Evolutionary conservation across 441 rosid genomes (phyloP), one percentile per base, ranked within the genome.

Genomic region (Dalechampia spathulata): DNA sequence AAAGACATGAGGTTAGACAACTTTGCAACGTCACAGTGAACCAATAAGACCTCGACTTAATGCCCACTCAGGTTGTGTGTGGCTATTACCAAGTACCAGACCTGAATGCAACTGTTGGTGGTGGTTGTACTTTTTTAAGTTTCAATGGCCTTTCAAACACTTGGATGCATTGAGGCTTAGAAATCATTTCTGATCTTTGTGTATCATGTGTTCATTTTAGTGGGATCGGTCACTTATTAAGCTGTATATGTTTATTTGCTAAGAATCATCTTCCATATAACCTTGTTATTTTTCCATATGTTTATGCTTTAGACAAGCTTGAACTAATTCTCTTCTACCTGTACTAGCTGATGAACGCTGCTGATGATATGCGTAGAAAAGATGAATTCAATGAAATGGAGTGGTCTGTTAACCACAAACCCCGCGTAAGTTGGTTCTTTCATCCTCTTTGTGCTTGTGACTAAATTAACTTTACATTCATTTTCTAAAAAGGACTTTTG

Each of bases 321-420:
- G 52, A 39, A 49, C 57, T 50, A 15, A 61, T 52, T 58, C 38
- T 60, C 49, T 61, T 68, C 55, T 57, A 12, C 19, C 38, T 68
- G 22, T 65, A 28, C 49, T 64, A 87, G 96, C 74, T 82, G 66
- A 63, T 89, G 78, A 61, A 53, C 13, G 61, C 68, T 66, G 76
- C 63, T 42, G 78, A 58, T 65, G 77, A 72, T 52, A 63, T 46
- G 58, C 65, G 60, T 39, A 75, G 69, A 75, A 80, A 61, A 39
- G 79, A 80, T 70, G 99, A 93, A 71, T 83, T 86, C 56, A 85
- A 82, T 75, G 63, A 68, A 75, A 79, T 77, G 58, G 92, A 82
- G 59, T 87, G 99, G 97, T 74, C 84, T 27, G 16, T 85, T 55
- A 73, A 69, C 69, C 77, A 67, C 64, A 69, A 65, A 16, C 96